Evolutionary conservation across 257 asterid species (phyloP).

Genomic region (Solanum arcanum): DNA sequence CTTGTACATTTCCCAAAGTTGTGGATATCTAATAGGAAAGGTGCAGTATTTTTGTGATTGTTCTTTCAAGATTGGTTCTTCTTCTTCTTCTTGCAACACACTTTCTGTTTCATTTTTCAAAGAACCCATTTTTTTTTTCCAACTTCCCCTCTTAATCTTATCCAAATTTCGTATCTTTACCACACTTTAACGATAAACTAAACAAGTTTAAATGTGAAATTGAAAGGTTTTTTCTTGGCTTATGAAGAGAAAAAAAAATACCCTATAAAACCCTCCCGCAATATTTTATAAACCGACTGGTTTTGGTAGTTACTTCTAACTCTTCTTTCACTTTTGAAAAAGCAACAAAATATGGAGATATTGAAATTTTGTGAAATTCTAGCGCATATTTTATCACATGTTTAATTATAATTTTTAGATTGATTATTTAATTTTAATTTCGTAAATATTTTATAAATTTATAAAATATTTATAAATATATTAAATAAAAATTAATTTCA

Average conservation of each 20-base stretch:
- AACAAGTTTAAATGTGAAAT: background rate
- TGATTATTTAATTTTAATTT: too few species aligned
- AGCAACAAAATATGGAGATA: too few species aligned
- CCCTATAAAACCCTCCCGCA: constrained; percentile 41
- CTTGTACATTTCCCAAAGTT: constrained; percentile 83
- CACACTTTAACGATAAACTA: too few species aligned
- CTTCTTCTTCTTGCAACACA: constrained; percentile 13
- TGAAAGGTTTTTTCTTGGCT: background rate
- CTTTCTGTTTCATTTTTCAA: constrained; percentile 27
- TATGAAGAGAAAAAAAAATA: background rate
- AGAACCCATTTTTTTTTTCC: constrained; percentile 32
- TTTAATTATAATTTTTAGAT: too few species aligned
- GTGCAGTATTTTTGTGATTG: constrained; percentile 58
- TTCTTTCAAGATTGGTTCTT: constrained; percentile 62
- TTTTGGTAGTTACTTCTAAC: background rate
- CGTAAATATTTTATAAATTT: too few species aligned
- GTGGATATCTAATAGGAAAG: constrained; percentile 64
- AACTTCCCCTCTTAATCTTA: background rate
- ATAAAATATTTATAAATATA: too few species aligned
- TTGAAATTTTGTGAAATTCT: too few species aligned
- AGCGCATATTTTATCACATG: fast-evolving
- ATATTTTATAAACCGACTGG: constrained; percentile 9
- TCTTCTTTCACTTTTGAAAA: background rate
- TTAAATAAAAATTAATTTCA: too few species aligned
- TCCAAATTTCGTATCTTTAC: too few species aligned